Evolutionary conservation across 2,329 filamentous ascomycete genomes (phyloP).

Genomic region (Talaromyces sp.): DNA sequence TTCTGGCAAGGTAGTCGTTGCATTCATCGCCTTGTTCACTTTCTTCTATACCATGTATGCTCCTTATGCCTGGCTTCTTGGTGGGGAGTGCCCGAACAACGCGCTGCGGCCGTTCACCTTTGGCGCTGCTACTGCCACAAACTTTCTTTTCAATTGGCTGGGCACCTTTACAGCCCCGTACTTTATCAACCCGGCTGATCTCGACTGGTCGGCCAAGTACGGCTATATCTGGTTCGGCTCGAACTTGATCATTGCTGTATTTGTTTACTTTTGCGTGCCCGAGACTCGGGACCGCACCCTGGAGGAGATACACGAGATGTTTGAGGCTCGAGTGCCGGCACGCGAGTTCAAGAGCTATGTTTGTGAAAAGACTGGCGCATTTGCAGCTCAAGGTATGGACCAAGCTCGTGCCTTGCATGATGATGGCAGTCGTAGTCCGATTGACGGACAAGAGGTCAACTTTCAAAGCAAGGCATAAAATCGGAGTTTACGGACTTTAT

Average conservation of each 20-base stretch:
- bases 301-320: conserved; percentile 17
- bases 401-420: not conserved
- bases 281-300: conserved; percentile 22
- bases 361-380: conserved; percentile 1
- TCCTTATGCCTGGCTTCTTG: conserved; percentile 30
- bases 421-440: not conserved
- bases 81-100: conserved; percentile 36
- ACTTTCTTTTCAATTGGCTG: conserved; percentile 38
- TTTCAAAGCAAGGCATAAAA: not conserved
- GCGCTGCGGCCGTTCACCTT: conserved; percentile 36
- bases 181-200: conserved; percentile 38
- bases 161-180: conserved; percentile 38
- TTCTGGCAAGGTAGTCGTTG: conserved; percentile 2
- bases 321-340: not conserved
- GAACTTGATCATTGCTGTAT: conserved; percentile 28
- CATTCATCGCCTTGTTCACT: conserved; percentile 2
- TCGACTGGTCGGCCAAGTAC: conserved; percentile 28
- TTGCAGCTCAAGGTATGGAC: not conserved
- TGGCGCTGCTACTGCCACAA: conserved; percentile 33
- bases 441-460: not conserved
- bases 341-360: conserved; percentile 4
- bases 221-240: conserved; percentile 38
- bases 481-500: not conserved
- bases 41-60: conserved; percentile 2
- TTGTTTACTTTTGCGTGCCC: conserved; percentile 24